Evolutionary conservation across 2,329 filamentous ascomycete species (phyloP).

Genomic region (Hymenoscyphus fraxineus): DNA sequence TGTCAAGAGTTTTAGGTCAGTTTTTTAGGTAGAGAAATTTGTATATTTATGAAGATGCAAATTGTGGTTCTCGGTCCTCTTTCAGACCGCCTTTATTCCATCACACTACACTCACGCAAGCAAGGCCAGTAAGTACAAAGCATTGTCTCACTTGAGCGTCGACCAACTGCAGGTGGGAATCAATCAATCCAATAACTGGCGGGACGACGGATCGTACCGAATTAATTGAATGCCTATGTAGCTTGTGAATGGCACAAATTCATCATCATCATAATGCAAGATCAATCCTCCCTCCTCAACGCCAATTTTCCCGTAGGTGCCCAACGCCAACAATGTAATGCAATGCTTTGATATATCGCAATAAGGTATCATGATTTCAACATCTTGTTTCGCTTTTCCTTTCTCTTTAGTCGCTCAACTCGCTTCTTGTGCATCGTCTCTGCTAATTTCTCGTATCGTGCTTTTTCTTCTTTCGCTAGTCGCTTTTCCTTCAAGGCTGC

Average conservation of each 20-base stretch:
- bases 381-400: constrained; percentile 94
- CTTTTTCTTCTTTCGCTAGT: constrained; percentile 86
- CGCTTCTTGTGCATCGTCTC: constrained; percentile 98
- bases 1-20: no score
- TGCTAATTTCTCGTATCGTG: constrained; percentile 87
- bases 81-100: constrained; percentile 1
- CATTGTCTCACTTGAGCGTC: neutral
- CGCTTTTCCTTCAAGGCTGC: constrained; percentile 80
- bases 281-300: constrained; percentile 9
- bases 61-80: neutral
- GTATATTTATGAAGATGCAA: neutral
- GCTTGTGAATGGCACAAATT: neutral
- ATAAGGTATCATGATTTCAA: constrained; percentile 54
- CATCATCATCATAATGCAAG: neutral
- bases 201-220: neutral
- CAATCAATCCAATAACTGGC: neutral
- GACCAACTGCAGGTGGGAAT: neutral
- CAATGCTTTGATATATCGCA: neutral
- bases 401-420: constrained; percentile 86
- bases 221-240: neutral
- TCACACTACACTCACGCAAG: neutral
- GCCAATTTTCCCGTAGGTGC: constrained; percentile 14
- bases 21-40: neutral
- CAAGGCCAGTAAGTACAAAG: neutral
- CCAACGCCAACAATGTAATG: constrained; percentile 18